Conservation (phyloP, 768 basidiomycete genomes). For the Panellus pusillus region DNA sequence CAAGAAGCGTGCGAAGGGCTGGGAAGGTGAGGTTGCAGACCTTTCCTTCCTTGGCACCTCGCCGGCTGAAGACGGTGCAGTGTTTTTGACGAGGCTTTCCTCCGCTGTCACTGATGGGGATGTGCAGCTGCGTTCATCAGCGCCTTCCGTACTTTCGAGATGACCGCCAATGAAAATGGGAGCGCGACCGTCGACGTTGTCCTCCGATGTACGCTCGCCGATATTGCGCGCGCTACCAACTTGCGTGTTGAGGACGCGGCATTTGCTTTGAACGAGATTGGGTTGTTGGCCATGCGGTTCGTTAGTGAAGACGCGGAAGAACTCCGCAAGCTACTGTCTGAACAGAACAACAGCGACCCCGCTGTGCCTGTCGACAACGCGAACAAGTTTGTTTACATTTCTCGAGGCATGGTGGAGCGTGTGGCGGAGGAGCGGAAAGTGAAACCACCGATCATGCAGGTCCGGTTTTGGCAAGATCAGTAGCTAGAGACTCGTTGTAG, state of each 20-base stretch:
- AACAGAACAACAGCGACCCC: conserved; percentile 19
- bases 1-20: conserved; percentile 62
- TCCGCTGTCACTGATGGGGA: not conserved
- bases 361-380: conserved; percentile 42
- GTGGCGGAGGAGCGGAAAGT: conserved; percentile 69
- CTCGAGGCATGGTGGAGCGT: conserved; percentile 64
- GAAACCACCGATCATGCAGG: conserved; percentile 66
- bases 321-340: conserved; percentile 15
- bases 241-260: conserved; percentile 84
- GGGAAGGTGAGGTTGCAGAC: conserved; percentile 66
- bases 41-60: conserved; percentile 33
- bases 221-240: conserved; percentile 78
- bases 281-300: conserved; percentile 58
- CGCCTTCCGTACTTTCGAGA: conserved; percentile 57
- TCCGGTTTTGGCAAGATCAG: conserved; percentile 6
- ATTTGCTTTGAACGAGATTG: conserved; percentile 86
- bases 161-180: conserved; percentile 59
- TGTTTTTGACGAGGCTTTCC: conserved; percentile 1
- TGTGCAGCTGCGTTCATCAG: conserved; percentile 52
- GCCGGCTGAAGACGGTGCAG: conserved; percentile 43
- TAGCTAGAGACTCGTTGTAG: not conserved
- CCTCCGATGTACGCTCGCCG: conserved; percentile 68
- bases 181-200: conserved; percentile 69
- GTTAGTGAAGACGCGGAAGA: conserved; percentile 27
- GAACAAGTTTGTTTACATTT: conserved; percentile 55